phyloP scores from a whole-genome alignment of 305 asterid species.

The Rubia occidens region DNA sequence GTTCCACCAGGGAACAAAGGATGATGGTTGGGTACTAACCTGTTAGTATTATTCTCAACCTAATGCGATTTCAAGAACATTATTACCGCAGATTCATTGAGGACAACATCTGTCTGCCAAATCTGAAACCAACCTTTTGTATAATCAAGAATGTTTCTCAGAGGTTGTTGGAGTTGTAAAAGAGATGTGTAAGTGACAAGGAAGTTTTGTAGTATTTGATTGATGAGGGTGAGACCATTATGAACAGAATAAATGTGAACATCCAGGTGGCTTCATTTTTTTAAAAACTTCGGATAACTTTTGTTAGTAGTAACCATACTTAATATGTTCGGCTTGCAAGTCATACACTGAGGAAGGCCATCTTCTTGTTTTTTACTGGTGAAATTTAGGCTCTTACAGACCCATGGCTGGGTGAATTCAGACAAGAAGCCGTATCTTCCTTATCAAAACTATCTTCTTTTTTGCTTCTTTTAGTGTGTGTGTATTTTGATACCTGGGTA shows the following conservation, averaged over 20 bases:
- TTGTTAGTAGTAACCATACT: not conserved
- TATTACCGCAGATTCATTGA: not conserved
- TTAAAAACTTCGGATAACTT: not conserved
- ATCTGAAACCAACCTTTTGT: not conserved
- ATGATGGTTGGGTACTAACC: not conserved
- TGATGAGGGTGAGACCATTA: not conserved
- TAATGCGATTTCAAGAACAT: not conserved
- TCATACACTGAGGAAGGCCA: not conserved
- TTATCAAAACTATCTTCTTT: not conserved
- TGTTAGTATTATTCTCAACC: not conserved
- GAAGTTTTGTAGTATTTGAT: not conserved
- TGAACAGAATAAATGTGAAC: not conserved
- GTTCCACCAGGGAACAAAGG: not conserved
- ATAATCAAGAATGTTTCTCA: not conserved
- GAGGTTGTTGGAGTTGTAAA: not conserved
- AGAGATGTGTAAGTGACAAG: not conserved
- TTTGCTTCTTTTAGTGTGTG: not conserved
- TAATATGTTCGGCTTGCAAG: not conserved
- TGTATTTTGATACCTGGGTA: not conserved
- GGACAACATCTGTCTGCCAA: not conserved
- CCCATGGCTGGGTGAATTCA: conserved; percentile 2
- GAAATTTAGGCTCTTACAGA: not conserved
- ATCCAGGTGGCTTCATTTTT: not conserved
- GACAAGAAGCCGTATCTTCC: not conserved
- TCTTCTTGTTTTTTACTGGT: not conserved